Percentiles rank a stretch among this genome's conserved stretches.
phyloP scores from a whole-genome alignment of 1,284 basidiomycete species.

The Xerocomus amazonicus region DNA sequence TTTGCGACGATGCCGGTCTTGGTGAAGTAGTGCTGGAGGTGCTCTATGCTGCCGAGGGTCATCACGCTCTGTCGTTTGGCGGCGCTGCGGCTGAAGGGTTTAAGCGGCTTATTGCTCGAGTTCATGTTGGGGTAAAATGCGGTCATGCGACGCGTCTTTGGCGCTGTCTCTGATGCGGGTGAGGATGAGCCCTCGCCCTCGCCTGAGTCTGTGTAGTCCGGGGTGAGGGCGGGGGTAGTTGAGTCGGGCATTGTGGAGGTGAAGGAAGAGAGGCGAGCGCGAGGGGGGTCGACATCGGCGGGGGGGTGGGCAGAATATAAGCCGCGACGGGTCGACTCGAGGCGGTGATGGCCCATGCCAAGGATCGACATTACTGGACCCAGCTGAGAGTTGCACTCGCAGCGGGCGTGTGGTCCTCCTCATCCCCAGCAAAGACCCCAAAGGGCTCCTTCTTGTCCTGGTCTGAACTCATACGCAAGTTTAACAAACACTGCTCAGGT shows the following conservation, averaged over 20 bases:
- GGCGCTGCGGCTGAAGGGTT: slow-evolving; percentile 81
- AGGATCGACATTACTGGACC: slow-evolving; percentile 71
- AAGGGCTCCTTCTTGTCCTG: slow-evolving; percentile 62
- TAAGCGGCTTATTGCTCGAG: slow-evolving; percentile 64
- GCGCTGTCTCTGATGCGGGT: slow-evolving; percentile 20
- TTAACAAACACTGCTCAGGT: slow-evolving; percentile 78
- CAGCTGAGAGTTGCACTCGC: slow-evolving; percentile 66
- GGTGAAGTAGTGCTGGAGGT: slow-evolving; percentile 85
- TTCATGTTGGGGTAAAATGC: slow-evolving; percentile 76
- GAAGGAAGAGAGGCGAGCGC: slow-evolving; percentile 4
- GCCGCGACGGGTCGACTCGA: not conserved
- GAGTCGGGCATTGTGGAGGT: slow-evolving; percentile 36
- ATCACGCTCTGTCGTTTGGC: slow-evolving; percentile 85
- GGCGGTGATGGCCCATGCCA: slow-evolving; percentile 31
- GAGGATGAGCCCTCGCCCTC: slow-evolving; percentile 28
- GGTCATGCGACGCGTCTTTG: slow-evolving; percentile 49
- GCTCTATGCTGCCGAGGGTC: slow-evolving; percentile 82
- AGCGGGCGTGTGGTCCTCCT: slow-evolving; percentile 63
- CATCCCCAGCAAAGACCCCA: slow-evolving; percentile 58
- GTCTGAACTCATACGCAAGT: slow-evolving; percentile 82
- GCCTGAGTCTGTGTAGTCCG: slow-evolving; percentile 48
- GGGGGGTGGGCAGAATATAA: slow-evolving; percentile 14
- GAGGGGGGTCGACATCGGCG: slow-evolving; percentile 1
- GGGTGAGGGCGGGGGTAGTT: slow-evolving; percentile 46
- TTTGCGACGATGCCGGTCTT: slow-evolving; percentile 75